Conservation (phyloP, 345 rosid genomes). For the Geranium brycei region DNA sequence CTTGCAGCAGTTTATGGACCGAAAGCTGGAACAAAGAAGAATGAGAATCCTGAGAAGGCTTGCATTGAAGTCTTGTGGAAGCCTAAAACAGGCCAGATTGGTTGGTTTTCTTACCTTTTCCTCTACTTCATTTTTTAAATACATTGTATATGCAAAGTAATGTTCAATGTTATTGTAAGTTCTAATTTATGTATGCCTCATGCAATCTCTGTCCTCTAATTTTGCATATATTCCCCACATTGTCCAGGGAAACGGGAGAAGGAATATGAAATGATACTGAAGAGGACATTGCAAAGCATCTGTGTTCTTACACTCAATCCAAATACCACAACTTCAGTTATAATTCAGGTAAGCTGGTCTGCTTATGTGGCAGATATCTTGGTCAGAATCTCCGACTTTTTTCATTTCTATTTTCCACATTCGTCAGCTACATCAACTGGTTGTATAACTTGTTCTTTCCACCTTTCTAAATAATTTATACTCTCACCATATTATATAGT, state of each 20-base stretch:
- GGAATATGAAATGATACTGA: constrained; percentile 76
- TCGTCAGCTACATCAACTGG: not conserved
- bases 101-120: constrained; percentile 13
- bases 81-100: constrained; percentile 83
- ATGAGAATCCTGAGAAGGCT: constrained; percentile 84
- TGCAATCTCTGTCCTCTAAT: not conserved
- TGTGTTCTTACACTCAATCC: constrained; percentile 70
- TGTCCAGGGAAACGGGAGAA: constrained; percentile 55
- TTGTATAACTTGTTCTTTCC: not conserved
- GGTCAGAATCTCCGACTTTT: not conserved
- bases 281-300: constrained; percentile 73
- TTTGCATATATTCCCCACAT: constrained; percentile 3
- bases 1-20: constrained; percentile 91
- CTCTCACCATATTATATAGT: not conserved
- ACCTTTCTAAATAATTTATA: not conserved
- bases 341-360: constrained; percentile 43
- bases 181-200: not conserved
- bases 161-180: too few relatives aligned
- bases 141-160: not conserved
- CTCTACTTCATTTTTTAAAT: too few relatives aligned
- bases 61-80: constrained; percentile 90
- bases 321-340: constrained; percentile 75
- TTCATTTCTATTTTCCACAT: not conserved
- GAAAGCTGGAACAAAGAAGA: constrained; percentile 78
- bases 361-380: not conserved